These are phyloP conservation scores for Aspergillus incahuasiensis DNA, from an alignment of 495 filamentous ascomycete genomes.

Conservation along the genomic window DNA sequence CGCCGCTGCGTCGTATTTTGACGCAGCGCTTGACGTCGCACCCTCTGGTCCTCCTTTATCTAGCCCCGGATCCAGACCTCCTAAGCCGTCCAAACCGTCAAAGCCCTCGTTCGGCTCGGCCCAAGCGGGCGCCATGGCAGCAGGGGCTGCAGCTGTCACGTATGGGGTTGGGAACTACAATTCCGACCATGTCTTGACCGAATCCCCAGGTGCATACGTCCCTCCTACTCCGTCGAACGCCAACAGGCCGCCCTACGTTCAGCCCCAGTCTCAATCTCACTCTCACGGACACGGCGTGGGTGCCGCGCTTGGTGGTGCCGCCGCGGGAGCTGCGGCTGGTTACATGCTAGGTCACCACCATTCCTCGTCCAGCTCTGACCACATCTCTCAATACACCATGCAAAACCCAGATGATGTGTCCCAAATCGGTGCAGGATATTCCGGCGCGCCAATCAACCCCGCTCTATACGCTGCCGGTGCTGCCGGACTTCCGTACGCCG, in stretches of 20 bases:
- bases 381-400: slow-evolving; percentile 25
- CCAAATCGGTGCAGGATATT: slow-evolving; percentile 14
- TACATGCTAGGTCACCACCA: slow-evolving; percentile 43
- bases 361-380: slow-evolving; percentile 30
- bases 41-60: slow-evolving; percentile 13
- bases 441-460: slow-evolving; percentile 23
- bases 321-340: slow-evolving; percentile 46
- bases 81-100: slow-evolving; percentile 27
- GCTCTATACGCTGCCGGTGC: slow-evolving; percentile 43
- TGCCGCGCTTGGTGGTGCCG: slow-evolving; percentile 38
- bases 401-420: slow-evolving; percentile 31
- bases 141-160: slow-evolving; percentile 23
- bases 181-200: slow-evolving; percentile 15
- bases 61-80: slow-evolving; percentile 21
- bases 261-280: slow-evolving; percentile 18
- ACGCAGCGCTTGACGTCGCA: slow-evolving; percentile 15
- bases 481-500: slow-evolving; percentile 30
- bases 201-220: slow-evolving; percentile 20
- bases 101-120: slow-evolving; percentile 7
- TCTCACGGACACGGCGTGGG: slow-evolving; percentile 29
- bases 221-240: slow-evolving; percentile 14
- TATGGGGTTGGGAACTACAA: slow-evolving; percentile 26
- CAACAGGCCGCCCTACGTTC: slow-evolving; percentile 24
- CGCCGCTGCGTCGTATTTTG: slow-evolving; percentile 49
- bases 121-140: slow-evolving; percentile 20